Percentiles rank a stretch among this genome's conserved stretches.
phyloP scores from a whole-genome alignment of 2,329 filamentous ascomycete genomes.

The Didymella pomorum region DNA sequence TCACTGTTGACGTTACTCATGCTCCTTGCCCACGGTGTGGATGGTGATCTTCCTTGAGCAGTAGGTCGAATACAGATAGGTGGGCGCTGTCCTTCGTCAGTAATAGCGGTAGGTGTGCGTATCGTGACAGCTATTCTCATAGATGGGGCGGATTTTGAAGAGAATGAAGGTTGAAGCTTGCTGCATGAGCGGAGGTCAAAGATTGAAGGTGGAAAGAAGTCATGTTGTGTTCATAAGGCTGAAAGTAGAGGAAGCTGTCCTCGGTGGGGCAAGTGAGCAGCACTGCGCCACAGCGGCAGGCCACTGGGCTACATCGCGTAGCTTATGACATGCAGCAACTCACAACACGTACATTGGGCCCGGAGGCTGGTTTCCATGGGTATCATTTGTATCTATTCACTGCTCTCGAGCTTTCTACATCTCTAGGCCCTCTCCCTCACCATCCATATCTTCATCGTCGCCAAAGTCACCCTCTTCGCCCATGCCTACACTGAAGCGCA shows the following conservation, averaged over 20 bases:
- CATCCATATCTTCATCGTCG: slow-evolving; percentile 18
- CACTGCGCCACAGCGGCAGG: not conserved
- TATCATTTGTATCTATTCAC: not conserved
- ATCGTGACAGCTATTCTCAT: too few relatives aligned
- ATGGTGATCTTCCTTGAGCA: too few relatives aligned
- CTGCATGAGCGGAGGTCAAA: too few relatives aligned
- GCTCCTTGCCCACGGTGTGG: too few relatives aligned
- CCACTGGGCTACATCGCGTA: not conserved
- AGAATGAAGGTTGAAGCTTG: too few relatives aligned
- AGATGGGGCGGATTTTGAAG: too few relatives aligned
- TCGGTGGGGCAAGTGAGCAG: not conserved
- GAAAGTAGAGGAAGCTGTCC: not conserved
- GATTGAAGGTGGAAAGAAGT: too few relatives aligned
- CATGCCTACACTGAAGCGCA: slow-evolving; percentile 56
- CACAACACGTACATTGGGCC: not conserved
- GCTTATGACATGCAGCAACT: not conserved
- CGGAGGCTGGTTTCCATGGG: not conserved
- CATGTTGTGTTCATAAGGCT: not conserved
- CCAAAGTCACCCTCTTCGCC: slow-evolving; percentile 46
- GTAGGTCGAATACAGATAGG: too few relatives aligned
- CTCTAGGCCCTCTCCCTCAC: not conserved
- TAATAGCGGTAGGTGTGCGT: too few relatives aligned
- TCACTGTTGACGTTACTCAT: too few relatives aligned
- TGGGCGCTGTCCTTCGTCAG: too few relatives aligned
- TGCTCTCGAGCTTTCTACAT: not conserved